Evolutionary conservation across 148 eudicot species (phyloP), one percentile per base, ranked within the genome.

Genomic region (Spergularia marina): DNA sequence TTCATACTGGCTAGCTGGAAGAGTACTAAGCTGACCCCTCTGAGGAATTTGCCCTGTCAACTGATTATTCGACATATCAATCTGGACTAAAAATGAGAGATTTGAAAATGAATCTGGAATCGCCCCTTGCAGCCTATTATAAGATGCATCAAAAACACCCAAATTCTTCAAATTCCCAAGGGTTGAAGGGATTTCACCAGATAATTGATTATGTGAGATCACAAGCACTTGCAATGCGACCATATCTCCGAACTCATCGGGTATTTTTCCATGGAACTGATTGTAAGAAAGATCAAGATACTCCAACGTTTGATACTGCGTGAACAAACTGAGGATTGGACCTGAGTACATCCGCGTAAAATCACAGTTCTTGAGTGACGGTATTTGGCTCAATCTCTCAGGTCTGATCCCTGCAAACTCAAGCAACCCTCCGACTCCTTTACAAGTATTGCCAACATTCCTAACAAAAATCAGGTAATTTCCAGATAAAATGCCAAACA

Each of bases 221-320:
- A 86, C 98, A 18, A 94, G 96, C 39, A 94, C 97, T 79, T 94
- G 97, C 44, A 94, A 75, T 20, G 98, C 98, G 10, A 92, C 83
- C 97, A 95, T 91, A 17, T 95, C 96, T 7, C 98, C 98, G 41
- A 95, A 90, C 77, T 87, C 97, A 74, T 89, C 91, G 0, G 98
- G 98, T 25, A 95, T 87, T 73, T 81, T 89, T 36, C 98, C 98
- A 10, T 87, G 84, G 10, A 95, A 89, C 76, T 92, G 83, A 52
- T 95, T 95, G 76, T 95, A 95, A 30, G 98, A 95, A 53, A 95
- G 86, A 82, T 95, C 98, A 62, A 95, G 97, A 65, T 92, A 95
- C 83, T 95, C 97, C 72, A 94, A 80, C 13, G 98, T 95, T 69
- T 95, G 92, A 69, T 92, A 95, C 79, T 84, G 89, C 0, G 98